Evolutionary conservation across 2,329 filamentous ascomycete genomes (phyloP), one percentile per base, ranked within the genome.

Genomic region (Teratosphaeria pseudoeucalypti): DNA sequence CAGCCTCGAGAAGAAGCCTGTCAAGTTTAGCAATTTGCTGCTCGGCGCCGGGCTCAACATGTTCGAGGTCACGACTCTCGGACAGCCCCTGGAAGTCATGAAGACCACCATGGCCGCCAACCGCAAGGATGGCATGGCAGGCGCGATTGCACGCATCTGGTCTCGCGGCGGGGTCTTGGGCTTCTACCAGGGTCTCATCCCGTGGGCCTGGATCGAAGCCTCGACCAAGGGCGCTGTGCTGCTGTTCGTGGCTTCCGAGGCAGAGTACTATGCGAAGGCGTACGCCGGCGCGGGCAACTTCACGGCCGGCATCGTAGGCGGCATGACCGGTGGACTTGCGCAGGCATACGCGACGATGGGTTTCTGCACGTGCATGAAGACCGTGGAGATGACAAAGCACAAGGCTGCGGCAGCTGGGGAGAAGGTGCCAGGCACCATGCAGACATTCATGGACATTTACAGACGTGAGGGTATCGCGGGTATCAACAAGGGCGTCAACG

Each of bases 321-420:
- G 94, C 77, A 90, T 99, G 81, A 83, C 86, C 26, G 94, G 94
- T 74, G 94, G 94, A 82, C 86, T 99, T 61, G 94, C 92, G 54
- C 94, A 99, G 80, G 94, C 94, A 62, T 99, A 99, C 76, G 94
- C 94, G 66, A 99, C 94, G 75, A 99, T 99, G 92, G 94, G 94
- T 68, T 99, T 99, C 86, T 99, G 94, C 80, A 99, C 94, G 63
- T 99, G 94, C 85, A 99, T 99, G 94, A 99, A 99, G 86, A 99
- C 94, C 65, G 94, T 97, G 67, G 94, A 99, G 78, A 99, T 99
- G 78, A 99, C 94, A 73, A 95, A 96, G 80, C 88, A 94, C 82
- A 97, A 97, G 84, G 81, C 94, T 72, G 91, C 90, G 14, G 87
- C 90, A 37, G 67, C 85, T 52, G 94, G 94, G 68, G 85, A 87